Percentiles rank a stretch among this genome's conserved stretches.
phyloP scores from a whole-genome alignment of 768 basidiomycete species.

The Mycena venus region DNA sequence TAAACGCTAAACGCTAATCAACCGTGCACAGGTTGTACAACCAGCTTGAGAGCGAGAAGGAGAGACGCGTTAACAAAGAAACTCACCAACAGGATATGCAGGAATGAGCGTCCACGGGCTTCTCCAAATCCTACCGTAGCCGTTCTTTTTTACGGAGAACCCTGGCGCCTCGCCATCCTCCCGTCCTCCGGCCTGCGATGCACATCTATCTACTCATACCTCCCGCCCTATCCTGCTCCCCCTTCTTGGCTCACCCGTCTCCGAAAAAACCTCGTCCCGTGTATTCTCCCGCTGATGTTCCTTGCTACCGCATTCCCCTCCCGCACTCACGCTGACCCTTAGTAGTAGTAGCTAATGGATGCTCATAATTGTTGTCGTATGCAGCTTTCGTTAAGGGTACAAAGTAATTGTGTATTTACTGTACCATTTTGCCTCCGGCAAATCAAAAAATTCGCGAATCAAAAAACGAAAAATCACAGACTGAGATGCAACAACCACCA shows the following conservation, averaged over 20 bases:
- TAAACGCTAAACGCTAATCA: not conserved
- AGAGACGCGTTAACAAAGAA: constrained; percentile 90
- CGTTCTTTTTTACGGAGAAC: constrained; percentile 25
- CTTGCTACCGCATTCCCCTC: constrained; percentile 6
- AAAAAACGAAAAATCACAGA: no score
- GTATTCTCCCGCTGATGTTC: constrained; percentile 19
- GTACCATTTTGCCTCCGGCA: constrained; percentile 13
- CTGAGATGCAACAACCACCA: constrained; percentile 31
- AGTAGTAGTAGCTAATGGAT: constrained; percentile 37
- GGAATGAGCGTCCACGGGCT: constrained; percentile 48
- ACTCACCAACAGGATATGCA: constrained; percentile 78
- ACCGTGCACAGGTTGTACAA: constrained; percentile 75
- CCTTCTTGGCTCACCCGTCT: constrained; percentile 23
- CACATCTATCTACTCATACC: constrained; percentile 29
- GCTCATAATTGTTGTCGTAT: constrained; percentile 32
- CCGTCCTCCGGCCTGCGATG: constrained; percentile 19
- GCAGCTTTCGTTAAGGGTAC: constrained; percentile 34
- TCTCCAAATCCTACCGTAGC: constrained; percentile 19
- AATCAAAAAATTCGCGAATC: constrained; percentile 13
- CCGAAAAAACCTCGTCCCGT: constrained; percentile 25
- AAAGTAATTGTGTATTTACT: constrained; percentile 30
- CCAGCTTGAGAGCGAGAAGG: constrained; percentile 96
- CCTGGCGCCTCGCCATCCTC: constrained; percentile 8
- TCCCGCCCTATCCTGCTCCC: constrained; percentile 20
- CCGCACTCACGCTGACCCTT: constrained; percentile 31